phyloP scores from a whole-genome alignment of 306 rosid genomes.

The Castanea mollissima region DNA sequence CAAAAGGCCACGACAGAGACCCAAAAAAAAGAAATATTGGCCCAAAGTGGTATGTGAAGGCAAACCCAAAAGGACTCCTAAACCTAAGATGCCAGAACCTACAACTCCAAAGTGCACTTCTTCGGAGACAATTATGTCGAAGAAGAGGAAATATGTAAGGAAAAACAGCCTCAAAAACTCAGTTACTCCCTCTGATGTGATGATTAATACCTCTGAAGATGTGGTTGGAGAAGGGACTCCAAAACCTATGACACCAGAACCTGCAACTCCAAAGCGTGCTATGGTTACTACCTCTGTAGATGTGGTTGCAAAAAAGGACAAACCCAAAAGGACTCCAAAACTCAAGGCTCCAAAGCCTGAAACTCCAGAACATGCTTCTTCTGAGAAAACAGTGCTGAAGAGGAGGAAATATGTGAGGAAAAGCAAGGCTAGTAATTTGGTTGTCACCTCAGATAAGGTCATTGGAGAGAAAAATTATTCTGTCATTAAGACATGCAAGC shows the following conservation, averaged over 20 bases:
- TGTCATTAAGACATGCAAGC: background rate
- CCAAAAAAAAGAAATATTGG: slow-evolving; percentile 26
- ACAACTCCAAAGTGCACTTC: background rate
- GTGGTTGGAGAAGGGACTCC: too few species aligned
- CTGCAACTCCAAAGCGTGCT: too few species aligned
- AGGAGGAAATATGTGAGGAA: slow-evolving; percentile 6
- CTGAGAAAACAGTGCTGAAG: background rate
- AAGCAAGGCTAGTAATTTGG: background rate
- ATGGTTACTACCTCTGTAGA: too few species aligned
- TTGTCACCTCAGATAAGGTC: background rate
- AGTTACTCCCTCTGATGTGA: background rate
- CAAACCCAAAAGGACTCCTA: background rate
- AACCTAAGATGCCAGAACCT: background rate
- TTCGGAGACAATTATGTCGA: background rate
- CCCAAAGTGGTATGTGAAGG: slow-evolving; percentile 33
- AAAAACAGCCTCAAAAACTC: background rate
- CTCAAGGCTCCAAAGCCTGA: slow-evolving; percentile 24
- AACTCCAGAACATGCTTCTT: slow-evolving; percentile 7
- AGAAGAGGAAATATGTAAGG: background rate
- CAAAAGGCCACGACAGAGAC: background rate
- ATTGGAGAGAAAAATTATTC: background rate
- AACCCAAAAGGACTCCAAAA: slow-evolving; percentile 3
- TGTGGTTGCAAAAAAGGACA: background rate
- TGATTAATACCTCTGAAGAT: too few species aligned
- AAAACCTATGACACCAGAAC: too few species aligned